Conservation (phyloP, 202 grass and related monocot species). For the Carex arenaria region DNA sequence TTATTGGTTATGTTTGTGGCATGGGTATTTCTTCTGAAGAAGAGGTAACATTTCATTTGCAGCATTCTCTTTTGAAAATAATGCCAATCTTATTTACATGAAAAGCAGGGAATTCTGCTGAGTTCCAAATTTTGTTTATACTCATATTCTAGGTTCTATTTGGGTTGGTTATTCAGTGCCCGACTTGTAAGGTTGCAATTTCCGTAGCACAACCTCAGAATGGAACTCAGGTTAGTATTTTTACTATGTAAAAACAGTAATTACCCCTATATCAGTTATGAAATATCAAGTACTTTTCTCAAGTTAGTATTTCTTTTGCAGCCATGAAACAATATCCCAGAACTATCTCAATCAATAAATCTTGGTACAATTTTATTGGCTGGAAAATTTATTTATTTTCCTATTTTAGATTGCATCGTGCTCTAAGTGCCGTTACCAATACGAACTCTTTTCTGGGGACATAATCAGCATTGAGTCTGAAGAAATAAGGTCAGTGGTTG, state of each 20-base stretch:
- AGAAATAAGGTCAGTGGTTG: conserved; percentile 76
- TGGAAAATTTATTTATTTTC: background rate
- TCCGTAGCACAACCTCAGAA: conserved; percentile 86
- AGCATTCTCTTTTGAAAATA: background rate
- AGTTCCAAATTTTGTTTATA: background rate
- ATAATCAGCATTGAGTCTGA: conserved; percentile 75
- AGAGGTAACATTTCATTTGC: conserved; percentile 29
- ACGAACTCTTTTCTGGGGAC: conserved; percentile 88
- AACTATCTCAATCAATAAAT: background rate
- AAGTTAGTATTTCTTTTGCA: background rate
- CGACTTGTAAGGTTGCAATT: conserved; percentile 83
- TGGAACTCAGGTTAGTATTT: conserved; percentile 57
- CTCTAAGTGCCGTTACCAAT: conserved; percentile 88
- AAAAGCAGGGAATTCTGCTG: background rate
- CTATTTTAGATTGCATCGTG: conserved; percentile 75
- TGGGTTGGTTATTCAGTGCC: conserved; percentile 68
- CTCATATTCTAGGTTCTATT: conserved; percentile 54
- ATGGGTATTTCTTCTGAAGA: conserved; percentile 50
- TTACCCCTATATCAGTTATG: background rate
- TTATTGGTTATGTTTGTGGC: conserved; percentile 57
- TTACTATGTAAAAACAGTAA: background rate
- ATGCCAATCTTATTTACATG: background rate
- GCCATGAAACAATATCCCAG: background rate
- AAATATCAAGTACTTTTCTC: background rate
- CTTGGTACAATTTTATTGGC: background rate